Evolutionary conservation across 768 basidiomycete species (phyloP).

Genomic region (Coprinopsis marcescibilis): DNA sequence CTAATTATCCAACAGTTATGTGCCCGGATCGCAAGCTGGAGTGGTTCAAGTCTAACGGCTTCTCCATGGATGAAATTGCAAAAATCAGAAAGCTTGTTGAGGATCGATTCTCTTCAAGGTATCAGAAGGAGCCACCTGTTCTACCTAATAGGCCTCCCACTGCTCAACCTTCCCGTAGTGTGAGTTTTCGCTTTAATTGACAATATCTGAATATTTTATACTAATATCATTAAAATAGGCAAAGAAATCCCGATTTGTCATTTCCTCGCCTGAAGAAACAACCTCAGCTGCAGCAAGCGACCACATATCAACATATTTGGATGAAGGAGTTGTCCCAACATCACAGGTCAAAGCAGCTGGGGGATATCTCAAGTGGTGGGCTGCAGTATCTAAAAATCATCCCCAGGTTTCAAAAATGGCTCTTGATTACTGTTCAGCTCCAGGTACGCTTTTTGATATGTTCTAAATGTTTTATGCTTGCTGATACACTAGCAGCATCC

Average conservation of each 20-base stretch:
- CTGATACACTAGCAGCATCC: constrained; percentile 13
- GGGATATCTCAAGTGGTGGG: constrained; percentile 19
- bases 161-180: no score
- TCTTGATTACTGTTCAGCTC: constrained; percentile 21
- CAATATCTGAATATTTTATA: no score
- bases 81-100: constrained; percentile 12
- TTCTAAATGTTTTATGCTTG: background rate
- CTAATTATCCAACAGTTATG: constrained; percentile 11
- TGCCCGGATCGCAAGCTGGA: constrained; percentile 18
- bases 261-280: background rate
- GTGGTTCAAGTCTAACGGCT: constrained; percentile 15
- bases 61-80: background rate
- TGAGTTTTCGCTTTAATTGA: no score
- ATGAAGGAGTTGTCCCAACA: constrained; percentile 10
- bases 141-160: no score
- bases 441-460: constrained; percentile 14
- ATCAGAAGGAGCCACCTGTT: constrained; percentile 1
- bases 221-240: background rate
- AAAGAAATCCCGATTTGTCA: background rate
- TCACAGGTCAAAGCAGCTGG: constrained; percentile 10
- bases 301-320: constrained; percentile 18
- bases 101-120: constrained; percentile 10
- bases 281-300: constrained; percentile 4
- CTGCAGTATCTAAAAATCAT: background rate
- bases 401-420: constrained; percentile 20